Evolutionary conservation across 202 grass and related monocot genomes (phyloP).

Genomic region (Eragrostis tef): DNA sequence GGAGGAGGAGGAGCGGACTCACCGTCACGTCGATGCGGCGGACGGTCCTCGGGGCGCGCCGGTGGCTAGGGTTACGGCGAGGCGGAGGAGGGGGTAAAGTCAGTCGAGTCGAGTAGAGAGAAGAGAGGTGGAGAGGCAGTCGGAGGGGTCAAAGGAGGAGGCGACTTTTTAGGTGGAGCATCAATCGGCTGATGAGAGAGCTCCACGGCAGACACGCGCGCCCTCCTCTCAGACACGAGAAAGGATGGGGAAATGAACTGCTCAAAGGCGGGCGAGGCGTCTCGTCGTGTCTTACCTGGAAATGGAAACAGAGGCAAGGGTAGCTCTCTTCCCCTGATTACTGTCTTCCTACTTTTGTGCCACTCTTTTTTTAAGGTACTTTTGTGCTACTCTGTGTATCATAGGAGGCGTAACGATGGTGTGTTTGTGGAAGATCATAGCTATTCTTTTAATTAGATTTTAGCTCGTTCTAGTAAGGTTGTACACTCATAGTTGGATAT

Average conservation of each 20-base stretch:
- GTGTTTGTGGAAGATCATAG: too few species aligned
- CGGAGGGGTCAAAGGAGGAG: not conserved
- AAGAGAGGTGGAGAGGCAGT: not conserved
- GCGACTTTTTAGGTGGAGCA: not conserved
- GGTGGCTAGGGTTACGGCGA: conserved; percentile 40
- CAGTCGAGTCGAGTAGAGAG: not conserved
- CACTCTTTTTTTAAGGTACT: too few species aligned
- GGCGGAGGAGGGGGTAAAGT: not conserved
- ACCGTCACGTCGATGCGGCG: not conserved
- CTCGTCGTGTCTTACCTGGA: not conserved
- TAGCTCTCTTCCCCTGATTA: not conserved
- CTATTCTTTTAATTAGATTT: not conserved
- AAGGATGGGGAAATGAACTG: not conserved
- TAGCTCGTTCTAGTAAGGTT: not conserved
- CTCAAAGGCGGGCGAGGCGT: too few species aligned
- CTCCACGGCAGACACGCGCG: not conserved
- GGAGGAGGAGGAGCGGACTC: not conserved
- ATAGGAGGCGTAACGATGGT: too few species aligned
- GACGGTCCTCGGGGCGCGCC: not conserved
- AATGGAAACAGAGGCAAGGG: not conserved
- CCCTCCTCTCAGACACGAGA: not conserved
- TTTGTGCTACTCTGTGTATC: too few species aligned
- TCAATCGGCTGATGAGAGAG: not conserved
- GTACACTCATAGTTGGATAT: not conserved
- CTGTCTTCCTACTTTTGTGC: too few species aligned